These are phyloP conservation scores for Cladosporium austrohemisphaericum DNA, from an alignment of 2,329 filamentous ascomycete species.

Conservation along the genomic window DNA sequence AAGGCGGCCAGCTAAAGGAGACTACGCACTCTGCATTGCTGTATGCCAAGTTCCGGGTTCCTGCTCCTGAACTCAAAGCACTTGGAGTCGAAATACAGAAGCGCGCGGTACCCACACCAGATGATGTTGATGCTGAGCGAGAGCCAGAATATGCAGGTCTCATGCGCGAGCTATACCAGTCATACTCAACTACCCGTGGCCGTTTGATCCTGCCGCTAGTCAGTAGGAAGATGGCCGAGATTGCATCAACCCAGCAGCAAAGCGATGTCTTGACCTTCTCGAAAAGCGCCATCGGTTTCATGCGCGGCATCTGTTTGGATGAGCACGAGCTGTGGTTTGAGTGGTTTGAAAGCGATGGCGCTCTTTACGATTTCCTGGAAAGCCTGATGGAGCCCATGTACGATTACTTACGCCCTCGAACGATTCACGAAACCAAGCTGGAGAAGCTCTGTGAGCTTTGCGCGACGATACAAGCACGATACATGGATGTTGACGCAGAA, in stretches of 20 bases:
- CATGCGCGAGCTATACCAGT: constrained; percentile 62
- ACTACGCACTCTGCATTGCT: constrained; percentile 67
- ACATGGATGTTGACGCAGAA: constrained; percentile 53
- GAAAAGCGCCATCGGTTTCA: constrained; percentile 61
- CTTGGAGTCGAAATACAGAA: constrained; percentile 67
- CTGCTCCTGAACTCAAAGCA: constrained; percentile 61
- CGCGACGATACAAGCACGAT: constrained; percentile 62
- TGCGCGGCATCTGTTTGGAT: constrained; percentile 62
- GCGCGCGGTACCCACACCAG: constrained; percentile 52
- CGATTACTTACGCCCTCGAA: constrained; percentile 61
- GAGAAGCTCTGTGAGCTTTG: constrained; percentile 65
- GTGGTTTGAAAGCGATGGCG: constrained; percentile 62
- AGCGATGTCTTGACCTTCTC: constrained; percentile 64
- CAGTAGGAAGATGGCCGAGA: constrained; percentile 56
- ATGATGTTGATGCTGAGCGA: constrained; percentile 48
- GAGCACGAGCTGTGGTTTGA: constrained; percentile 65
- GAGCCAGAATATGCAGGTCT: constrained; percentile 63
- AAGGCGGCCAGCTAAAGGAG: constrained; percentile 65
- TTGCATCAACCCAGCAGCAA: constrained; percentile 56
- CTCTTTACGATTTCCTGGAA: constrained; percentile 63
- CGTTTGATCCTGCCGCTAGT: constrained; percentile 60
- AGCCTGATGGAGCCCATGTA: constrained; percentile 65
- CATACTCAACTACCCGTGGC: constrained; percentile 57
- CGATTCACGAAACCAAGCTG: constrained; percentile 64
- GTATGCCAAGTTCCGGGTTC: constrained; percentile 68